Evolutionary conservation across 768 basidiomycete genomes (phyloP), one percentile per base, ranked within the genome.

Genomic region (Lactarius pseudohatsudake): DNA sequence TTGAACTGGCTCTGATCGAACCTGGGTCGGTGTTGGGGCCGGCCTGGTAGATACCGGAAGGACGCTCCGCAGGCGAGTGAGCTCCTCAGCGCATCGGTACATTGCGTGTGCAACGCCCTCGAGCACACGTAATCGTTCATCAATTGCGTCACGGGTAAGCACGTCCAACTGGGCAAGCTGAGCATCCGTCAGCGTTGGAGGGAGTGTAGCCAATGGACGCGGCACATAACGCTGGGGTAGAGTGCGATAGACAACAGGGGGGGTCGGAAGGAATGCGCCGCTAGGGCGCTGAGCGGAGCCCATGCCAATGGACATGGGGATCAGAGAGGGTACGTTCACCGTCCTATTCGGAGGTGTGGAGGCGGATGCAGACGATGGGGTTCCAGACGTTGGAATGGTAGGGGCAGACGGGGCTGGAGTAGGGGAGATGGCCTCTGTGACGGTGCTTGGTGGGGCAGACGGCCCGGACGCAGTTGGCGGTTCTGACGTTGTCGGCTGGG

Each of bases 61-160:
- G n/a, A 85, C 80, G 71, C 91, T 92, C 70, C 90, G 79, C 74
- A 93, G 80, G 70, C 86, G 80, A 75, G 88, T 83, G 67, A 97
- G 80, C 71, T 97, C 92, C 69, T 91, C 88, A 62, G 92, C 83
- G 71, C 92, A 88, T 22, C 82, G 81, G 73, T 85, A 85, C n/a
- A 94, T 80, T 3, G 87, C 83, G 43, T 80, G 80, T 45, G 93
- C 91, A 45, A 96, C 89, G 20, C 86, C 84, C 76, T 94, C 88
- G 43, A 98, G 77, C 45, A 93, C 82, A 53, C 86, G 81, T 67
- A 98, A 76, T 62, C 93, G 84, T 72, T 94, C 92, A 70, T 95
- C 92, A 58, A 97, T 90, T 7, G 90, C 89, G 70, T 91, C 90
- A 62, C 91, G 80, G 32, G 91, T 92, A 45, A 88, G 73, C 32